A percentile compares a stretch with the other conserved stretches of the same genome.
Conservation (phyloP, 352 stramenopile genomes). For the Salisapilia sapeloensis region DNA sequence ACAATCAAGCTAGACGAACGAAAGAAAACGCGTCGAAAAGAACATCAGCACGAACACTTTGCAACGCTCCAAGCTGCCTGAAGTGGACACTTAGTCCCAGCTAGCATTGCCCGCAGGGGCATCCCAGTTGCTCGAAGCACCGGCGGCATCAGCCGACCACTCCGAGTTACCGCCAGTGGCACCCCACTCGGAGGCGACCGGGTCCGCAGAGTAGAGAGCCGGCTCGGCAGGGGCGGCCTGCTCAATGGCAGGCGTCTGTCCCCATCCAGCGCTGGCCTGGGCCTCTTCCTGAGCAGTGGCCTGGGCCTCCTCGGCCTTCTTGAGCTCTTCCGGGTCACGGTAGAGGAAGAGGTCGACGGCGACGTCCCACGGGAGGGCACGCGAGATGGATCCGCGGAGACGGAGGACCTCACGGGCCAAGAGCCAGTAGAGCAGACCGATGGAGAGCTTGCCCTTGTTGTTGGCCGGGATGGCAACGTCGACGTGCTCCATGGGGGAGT, state of each 20-base stretch:
- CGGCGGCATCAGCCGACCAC: constrained; percentile 57
- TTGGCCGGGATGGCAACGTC: constrained; percentile 99
- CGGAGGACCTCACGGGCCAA: constrained; percentile 97
- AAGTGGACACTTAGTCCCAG: constrained; percentile 63
- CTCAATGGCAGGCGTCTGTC: constrained; percentile 21
- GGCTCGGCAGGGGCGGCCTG: constrained; percentile 27
- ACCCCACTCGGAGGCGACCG: constrained; percentile 41
- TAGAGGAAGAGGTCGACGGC: constrained; percentile 99
- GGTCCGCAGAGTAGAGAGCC: constrained; percentile 27
- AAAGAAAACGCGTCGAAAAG: constrained; percentile 2
- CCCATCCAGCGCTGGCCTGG: constrained; percentile 49
- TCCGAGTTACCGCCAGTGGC: constrained; percentile 31
- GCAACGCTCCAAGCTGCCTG: constrained; percentile 3
- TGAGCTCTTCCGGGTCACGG: constrained; percentile 98
- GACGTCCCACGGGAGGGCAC: constrained; percentile 93
- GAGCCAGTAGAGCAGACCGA: constrained; percentile 99
- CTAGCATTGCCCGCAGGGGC: constrained; percentile 14
- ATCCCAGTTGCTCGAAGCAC: constrained; percentile 29
- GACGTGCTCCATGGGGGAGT: constrained; percentile 98
- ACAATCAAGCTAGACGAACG: neutral
- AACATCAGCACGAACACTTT: constrained; percentile 7
- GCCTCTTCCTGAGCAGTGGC: constrained; percentile 68
- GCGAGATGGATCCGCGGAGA: constrained; percentile 93
- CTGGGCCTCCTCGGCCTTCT: constrained; percentile 97
- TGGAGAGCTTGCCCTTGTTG: constrained; percentile 99